Evolutionary conservation across 352 stramenopile genomes (phyloP), one percentile per base, ranked within the genome.

Genomic region (Peronospora destructor): DNA sequence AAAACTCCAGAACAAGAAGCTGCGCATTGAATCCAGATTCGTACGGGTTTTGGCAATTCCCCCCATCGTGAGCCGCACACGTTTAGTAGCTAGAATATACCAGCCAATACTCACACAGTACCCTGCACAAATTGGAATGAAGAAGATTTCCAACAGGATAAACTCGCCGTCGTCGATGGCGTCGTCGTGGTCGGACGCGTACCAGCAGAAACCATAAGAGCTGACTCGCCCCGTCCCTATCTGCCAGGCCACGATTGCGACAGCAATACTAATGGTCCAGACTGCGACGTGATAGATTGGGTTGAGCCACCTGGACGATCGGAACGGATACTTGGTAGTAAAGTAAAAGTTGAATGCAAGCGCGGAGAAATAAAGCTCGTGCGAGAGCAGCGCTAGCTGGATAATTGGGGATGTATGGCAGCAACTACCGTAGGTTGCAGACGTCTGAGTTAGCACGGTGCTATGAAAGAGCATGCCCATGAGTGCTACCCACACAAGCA

Each of bases 341-440:
- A 86, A 88, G 66, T 92, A 92, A 35, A 89, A 86, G 61, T 89
- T 74, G 61, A 87, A 88, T 37, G 82, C 82, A 40, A 94, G 68
- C 28, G 76, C 75, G 52, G 88, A 91, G 48, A 92, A 83, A 63
- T 91, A 94, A 11, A 92, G 68, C 44, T 94, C 81, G 34, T 90
- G 76, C 4, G 70, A 79, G 17, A 92, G 54, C 40, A 94, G 66
- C 52, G 74, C 69, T 12, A 90, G 52, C 51, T 94, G 82, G 0
- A 82, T 61, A 34, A 87, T 45, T 13, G 74, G 56, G n/a, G 80
- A 77, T 0, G 71, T 81, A 2, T 60, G 67, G 59, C 80, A 91
- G 64, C 76, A 85, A 30, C 61, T 53, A 17, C 68, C 66, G 59
- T 76, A 88, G n/a, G 41, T 54, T 19, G 68, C 58, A 4, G 56